A percentile compares a stretch with the other conserved stretches of the same genome.
Evolutionary conservation across 768 basidiomycete species (phyloP).

Genomic region (Leccinellum albellum): DNA sequence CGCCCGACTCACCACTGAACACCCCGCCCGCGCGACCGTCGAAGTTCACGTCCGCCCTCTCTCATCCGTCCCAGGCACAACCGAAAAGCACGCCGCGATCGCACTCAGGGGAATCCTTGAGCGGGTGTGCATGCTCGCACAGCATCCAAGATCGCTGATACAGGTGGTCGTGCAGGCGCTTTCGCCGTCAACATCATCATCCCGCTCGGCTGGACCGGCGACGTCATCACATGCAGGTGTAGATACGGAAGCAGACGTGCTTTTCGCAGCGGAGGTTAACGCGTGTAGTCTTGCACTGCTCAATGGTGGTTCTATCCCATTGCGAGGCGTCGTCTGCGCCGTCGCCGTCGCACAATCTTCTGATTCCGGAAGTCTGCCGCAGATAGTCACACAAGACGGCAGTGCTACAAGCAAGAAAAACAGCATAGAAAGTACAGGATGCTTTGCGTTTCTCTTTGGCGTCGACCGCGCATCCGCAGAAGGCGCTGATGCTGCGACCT

Average conservation of each 20-base stretch:
- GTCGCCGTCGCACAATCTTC: constrained; percentile 48
- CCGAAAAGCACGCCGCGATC: constrained; percentile 56
- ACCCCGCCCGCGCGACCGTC: constrained; percentile 67
- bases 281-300: constrained; percentile 66
- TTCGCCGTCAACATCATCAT: constrained; percentile 5
- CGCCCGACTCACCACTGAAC: constrained; percentile 63
- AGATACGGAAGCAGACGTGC: constrained; percentile 28
- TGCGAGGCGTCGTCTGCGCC: constrained; percentile 74
- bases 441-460: constrained; percentile 65
- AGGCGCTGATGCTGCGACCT: background rate
- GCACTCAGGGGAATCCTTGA: constrained; percentile 54
- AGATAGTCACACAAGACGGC: constrained; percentile 45
- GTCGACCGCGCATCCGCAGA: background rate
- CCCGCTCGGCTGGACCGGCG: background rate
- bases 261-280: constrained; percentile 67
- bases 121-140: constrained; percentile 61
- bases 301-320: constrained; percentile 65
- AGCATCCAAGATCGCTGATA: constrained; percentile 68
- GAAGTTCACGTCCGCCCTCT: constrained; percentile 73
- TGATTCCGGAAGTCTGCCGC: constrained; percentile 6
- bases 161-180: constrained; percentile 77
- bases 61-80: constrained; percentile 63
- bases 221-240: background rate
- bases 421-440: constrained; percentile 45
- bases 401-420: constrained; percentile 4